A percentile compares a stretch with the other conserved stretches of the same genome.
These are phyloP conservation scores for Chalciporus piperatus DNA, from an alignment of 768 basidiomycete species.

Conservation along the genomic window DNA sequence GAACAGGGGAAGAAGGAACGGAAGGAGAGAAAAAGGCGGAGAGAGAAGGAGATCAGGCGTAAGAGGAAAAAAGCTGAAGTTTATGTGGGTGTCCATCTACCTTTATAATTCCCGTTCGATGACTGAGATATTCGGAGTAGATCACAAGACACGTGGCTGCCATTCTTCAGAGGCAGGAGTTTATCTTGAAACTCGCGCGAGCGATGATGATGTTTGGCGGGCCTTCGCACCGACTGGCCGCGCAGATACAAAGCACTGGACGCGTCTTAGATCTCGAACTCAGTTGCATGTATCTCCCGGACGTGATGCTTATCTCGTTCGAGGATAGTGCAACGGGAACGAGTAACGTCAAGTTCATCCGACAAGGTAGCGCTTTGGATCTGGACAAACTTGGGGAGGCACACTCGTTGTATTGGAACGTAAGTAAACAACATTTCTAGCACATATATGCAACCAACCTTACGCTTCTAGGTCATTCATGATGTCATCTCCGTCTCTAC, in stretches of 20 bases:
- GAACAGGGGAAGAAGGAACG: slow-evolving; percentile 31
- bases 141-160: slow-evolving; percentile 83
- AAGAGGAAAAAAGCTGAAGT: slow-evolving; percentile 74
- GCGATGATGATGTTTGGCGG: slow-evolving; percentile 91
- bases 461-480: slow-evolving; percentile 65
- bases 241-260: slow-evolving; percentile 78
- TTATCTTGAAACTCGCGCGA: slow-evolving; percentile 78
- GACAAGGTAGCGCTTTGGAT: slow-evolving; percentile 68
- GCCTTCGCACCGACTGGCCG: slow-evolving; percentile 77
- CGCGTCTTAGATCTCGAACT: slow-evolving; percentile 73
- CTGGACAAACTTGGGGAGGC: slow-evolving; percentile 73
- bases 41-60: slow-evolving; percentile 39
- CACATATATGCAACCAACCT: slow-evolving; percentile 1
- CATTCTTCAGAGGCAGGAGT: slow-evolving; percentile 78
- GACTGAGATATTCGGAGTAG: slow-evolving; percentile 32
- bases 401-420: slow-evolving; percentile 73
- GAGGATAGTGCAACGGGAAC: slow-evolving; percentile 79
- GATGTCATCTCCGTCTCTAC: slow-evolving; percentile 74
- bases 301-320: slow-evolving; percentile 78
- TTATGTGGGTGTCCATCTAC: slow-evolving; percentile 51
- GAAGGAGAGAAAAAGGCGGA: slow-evolving; percentile 34
- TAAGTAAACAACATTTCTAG: slow-evolving; percentile 22
- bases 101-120: not conserved
- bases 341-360: slow-evolving; percentile 75
- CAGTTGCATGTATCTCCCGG: slow-evolving; percentile 72